These are phyloP conservation scores for Penicillium sp. DNA, from an alignment of 2,329 filamentous ascomycete species.

Conservation along the genomic window DNA sequence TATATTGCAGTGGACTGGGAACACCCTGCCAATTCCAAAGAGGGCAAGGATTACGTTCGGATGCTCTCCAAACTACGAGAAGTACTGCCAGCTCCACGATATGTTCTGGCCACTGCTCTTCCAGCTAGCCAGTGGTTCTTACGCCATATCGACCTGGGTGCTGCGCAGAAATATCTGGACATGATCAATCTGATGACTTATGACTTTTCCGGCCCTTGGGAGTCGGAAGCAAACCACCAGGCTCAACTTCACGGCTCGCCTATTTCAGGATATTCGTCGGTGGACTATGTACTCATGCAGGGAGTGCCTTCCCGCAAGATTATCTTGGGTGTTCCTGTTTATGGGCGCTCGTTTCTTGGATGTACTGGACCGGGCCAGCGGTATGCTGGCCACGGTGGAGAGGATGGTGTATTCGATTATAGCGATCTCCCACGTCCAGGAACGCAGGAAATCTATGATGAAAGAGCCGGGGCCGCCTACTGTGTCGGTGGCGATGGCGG, in stretches of 20 bases:
- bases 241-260: slow-evolving; percentile 70
- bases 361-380: slow-evolving; percentile 67
- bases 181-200: slow-evolving; percentile 80
- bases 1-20: slow-evolving; percentile 73
- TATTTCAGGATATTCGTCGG: slow-evolving; percentile 66
- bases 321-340: slow-evolving; percentile 74
- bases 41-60: slow-evolving; percentile 72
- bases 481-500: slow-evolving; percentile 73
- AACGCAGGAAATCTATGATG: slow-evolving; percentile 70
- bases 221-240: slow-evolving; percentile 70
- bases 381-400: slow-evolving; percentile 58
- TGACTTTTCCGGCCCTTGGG: slow-evolving; percentile 77
- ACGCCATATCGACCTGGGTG: slow-evolving; percentile 68
- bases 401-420: slow-evolving; percentile 76
- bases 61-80: slow-evolving; percentile 69
- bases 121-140: slow-evolving; percentile 70
- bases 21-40: slow-evolving; percentile 67
- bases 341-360: slow-evolving; percentile 74
- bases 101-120: slow-evolving; percentile 72
- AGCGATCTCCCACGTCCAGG: slow-evolving; percentile 65
- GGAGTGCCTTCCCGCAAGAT: slow-evolving; percentile 74
- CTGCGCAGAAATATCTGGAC: slow-evolving; percentile 69
- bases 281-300: slow-evolving; percentile 67
- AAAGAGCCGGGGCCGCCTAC: slow-evolving; percentile 68
- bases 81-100: slow-evolving; percentile 69